These are phyloP conservation scores for Beta corolliflora DNA, from an alignment of 179 eudicot species.

Conservation along the genomic window DNA sequence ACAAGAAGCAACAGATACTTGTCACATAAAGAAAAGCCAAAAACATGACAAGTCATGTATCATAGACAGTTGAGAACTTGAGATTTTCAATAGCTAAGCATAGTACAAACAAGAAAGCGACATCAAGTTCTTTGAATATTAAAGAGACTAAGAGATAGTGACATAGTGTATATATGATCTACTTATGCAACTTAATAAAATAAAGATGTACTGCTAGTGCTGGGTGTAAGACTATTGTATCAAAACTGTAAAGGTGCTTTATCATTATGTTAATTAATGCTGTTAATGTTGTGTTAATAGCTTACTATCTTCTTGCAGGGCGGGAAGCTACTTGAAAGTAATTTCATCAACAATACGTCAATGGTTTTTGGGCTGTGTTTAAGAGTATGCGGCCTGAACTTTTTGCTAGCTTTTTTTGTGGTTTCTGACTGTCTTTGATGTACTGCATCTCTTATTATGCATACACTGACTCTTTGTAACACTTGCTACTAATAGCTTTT, in stretches of 20 bases:
- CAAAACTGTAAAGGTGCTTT: background rate
- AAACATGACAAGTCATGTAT: background rate
- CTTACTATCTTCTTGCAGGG: constrained; percentile 56
- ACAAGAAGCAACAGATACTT: background rate
- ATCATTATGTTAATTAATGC: background rate
- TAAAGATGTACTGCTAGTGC: no score
- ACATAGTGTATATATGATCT: background rate
- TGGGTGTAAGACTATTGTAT: no score
- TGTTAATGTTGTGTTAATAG: background rate
- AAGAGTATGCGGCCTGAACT: constrained; percentile 56
- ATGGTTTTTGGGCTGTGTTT: constrained; percentile 94
- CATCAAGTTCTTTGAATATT: background rate
- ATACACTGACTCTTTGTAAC: background rate
- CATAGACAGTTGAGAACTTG: background rate
- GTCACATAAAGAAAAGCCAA: background rate
- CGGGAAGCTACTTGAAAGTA: constrained; percentile 79
- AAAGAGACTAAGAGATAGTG: background rate
- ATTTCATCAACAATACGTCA: constrained; percentile 94
- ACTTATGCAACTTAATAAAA: background rate
- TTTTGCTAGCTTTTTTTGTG: background rate
- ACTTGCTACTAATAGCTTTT: constrained; percentile 1
- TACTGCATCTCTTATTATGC: background rate
- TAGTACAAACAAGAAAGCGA: background rate
- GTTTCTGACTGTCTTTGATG: background rate
- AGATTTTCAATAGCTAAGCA: background rate